Evolutionary conservation across 2,329 filamentous ascomycete species (phyloP).

Genomic region (Neonectria magnoliae): DNA sequence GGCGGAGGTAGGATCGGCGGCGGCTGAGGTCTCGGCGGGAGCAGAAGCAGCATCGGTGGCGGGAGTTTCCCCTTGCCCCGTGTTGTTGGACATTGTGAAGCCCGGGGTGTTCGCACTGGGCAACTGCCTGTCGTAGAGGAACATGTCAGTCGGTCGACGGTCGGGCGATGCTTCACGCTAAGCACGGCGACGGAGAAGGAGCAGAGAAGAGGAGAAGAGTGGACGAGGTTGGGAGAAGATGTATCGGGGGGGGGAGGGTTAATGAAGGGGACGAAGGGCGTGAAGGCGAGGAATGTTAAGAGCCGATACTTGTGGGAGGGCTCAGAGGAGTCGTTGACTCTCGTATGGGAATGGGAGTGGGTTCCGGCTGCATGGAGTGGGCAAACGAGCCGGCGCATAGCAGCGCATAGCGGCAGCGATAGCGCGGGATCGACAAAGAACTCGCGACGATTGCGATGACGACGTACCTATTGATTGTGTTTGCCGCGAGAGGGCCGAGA

Average conservation of each 20-base stretch:
- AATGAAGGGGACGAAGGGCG: slow-evolving; percentile 20
- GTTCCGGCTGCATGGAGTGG: neutral
- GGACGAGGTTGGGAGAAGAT: slow-evolving; percentile 2
- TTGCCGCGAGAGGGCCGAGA: slow-evolving; percentile 13
- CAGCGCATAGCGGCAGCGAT: slow-evolving; percentile 10
- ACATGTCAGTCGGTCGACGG: slow-evolving; percentile 47
- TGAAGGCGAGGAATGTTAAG: slow-evolving; percentile 19
- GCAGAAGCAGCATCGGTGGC: slow-evolving; percentile 36
- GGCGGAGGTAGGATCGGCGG: slow-evolving; percentile 17
- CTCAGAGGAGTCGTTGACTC: neutral
- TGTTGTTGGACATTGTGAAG: slow-evolving; percentile 49
- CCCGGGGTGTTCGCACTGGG: slow-evolving; percentile 32
- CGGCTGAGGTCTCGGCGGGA: slow-evolving; percentile 16
- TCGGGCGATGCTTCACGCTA: slow-evolving; percentile 24
- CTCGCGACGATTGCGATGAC: slow-evolving; percentile 6
- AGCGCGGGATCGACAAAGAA: neutral
- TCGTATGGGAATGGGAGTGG: slow-evolving; percentile 11
- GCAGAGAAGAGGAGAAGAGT: neutral
- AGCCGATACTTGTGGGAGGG: slow-evolving; percentile 9
- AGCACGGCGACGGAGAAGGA: slow-evolving; percentile 15
- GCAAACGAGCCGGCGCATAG: slow-evolving; percentile 24
- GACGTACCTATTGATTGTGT: slow-evolving; percentile 31
- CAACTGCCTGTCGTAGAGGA: slow-evolving; percentile 44
- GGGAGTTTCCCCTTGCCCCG: slow-evolving; percentile 34
- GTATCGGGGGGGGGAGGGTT: slow-evolving; percentile 18